A percentile compares a stretch with the other conserved stretches of the same genome.
phyloP scores from a whole-genome alignment of 176 grass and related monocot genomes.

The Calamus simplicifolius region DNA sequence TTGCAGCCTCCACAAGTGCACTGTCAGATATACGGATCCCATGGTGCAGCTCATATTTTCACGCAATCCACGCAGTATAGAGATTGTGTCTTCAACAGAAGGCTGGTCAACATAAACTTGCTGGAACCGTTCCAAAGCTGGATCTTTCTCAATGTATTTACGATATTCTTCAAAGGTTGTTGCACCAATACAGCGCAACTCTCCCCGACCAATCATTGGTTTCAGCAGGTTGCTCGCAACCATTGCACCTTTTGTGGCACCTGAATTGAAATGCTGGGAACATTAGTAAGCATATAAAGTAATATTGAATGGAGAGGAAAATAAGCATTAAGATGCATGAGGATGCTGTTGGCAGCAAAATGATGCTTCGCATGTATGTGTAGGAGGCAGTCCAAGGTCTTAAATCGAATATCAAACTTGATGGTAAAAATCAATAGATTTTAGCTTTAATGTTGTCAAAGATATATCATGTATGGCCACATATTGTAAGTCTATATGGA shows the following conservation, averaged over 20 bases:
- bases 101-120: constrained; percentile 97
- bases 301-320: too few species aligned
- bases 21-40: constrained; percentile 87
- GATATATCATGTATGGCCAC: too few species aligned
- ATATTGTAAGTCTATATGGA: too few species aligned
- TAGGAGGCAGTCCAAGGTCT: too few species aligned
- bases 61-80: constrained; percentile 74
- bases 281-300: too few species aligned
- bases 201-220: constrained; percentile 94
- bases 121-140: constrained; percentile 87
- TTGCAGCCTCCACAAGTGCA: constrained; percentile 74
- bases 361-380: too few species aligned
- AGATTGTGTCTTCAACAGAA: constrained; percentile 92
- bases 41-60: constrained; percentile 96
- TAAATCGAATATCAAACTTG: too few species aligned
- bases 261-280: constrained; percentile 21
- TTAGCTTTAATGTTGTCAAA: too few species aligned
- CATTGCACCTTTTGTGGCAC: constrained; percentile 96
- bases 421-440: too few species aligned
- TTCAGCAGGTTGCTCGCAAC: constrained; percentile 92
- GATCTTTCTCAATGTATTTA: constrained; percentile 98
- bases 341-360: too few species aligned
- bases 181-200: constrained; percentile 86
- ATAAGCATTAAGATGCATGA: too few species aligned
- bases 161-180: constrained; percentile 96